Conservation (phyloP, 1,284 basidiomycete species). For the Crepidotus sp. region DNA sequence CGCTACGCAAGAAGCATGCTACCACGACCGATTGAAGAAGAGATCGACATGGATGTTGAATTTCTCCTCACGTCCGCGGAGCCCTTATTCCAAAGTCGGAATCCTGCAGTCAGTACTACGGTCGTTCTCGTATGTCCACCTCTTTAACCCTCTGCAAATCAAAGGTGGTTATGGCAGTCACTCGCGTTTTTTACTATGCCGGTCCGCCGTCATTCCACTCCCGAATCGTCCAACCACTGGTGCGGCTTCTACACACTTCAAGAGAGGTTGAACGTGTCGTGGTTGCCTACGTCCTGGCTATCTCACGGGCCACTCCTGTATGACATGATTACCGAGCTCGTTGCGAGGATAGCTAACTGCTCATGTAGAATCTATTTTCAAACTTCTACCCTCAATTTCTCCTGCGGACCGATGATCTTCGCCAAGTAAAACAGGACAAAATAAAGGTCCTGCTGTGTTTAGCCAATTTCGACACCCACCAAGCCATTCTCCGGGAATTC, state of each 20-base stretch:
- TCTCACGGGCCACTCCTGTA: conserved; percentile 58
- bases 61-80: conserved; percentile 67
- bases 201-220: conserved; percentile 48
- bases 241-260: conserved; percentile 57
- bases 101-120: conserved; percentile 63
- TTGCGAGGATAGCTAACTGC: conserved; percentile 4
- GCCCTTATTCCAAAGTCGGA: conserved; percentile 76
- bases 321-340: conserved; percentile 23
- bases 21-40: conserved; percentile 49
- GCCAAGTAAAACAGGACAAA: conserved; percentile 63
- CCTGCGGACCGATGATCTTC: conserved; percentile 57
- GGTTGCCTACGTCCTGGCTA: conserved; percentile 59
- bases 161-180: conserved; percentile 69
- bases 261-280: conserved; percentile 67
- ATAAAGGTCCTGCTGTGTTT: conserved; percentile 62
- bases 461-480: conserved; percentile 58
- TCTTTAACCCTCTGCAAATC: background rate
- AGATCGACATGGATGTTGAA: conserved; percentile 68
- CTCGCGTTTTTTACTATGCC: conserved; percentile 67
- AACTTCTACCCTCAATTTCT: conserved; percentile 59
- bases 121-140: background rate
- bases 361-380: conserved; percentile 47
- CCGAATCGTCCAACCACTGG: conserved; percentile 56
- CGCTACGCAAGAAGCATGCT: conserved; percentile 85
- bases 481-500: conserved; percentile 69